These are phyloP conservation scores for Flaveria sonorensis DNA, from an alignment of 129 eudicot species.

Conservation along the genomic window DNA sequence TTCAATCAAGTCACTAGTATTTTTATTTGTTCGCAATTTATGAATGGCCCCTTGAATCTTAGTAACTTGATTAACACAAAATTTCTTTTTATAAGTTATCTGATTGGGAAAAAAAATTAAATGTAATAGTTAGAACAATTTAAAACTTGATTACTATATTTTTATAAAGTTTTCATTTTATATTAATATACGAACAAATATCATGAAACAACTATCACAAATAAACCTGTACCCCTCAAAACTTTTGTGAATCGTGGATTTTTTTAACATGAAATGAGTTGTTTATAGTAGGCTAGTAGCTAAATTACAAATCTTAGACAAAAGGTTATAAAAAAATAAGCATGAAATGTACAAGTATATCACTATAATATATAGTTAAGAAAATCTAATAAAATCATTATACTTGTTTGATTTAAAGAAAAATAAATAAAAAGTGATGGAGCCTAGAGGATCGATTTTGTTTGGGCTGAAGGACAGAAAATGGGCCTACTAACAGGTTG, in stretches of 20 bases:
- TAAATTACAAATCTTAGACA: neutral
- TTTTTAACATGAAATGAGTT: neutral
- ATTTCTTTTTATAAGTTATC: too few relatives aligned
- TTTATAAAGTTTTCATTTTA: too few relatives aligned
- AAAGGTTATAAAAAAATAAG: neutral
- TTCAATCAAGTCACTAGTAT: too few relatives aligned
- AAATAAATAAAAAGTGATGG: neutral
- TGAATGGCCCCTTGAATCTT: too few relatives aligned
- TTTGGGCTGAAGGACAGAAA: slow-evolving; percentile 26
- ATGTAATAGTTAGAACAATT: too few relatives aligned
- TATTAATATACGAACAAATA: neutral
- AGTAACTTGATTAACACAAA: too few relatives aligned
- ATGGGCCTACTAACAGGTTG: slow-evolving; percentile 25
- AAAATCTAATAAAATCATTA: neutral
- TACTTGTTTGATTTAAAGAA: neutral
- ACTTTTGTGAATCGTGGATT: neutral
- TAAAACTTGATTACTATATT: too few relatives aligned
- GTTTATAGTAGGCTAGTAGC: neutral
- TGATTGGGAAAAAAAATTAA: too few relatives aligned
- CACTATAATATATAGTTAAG: neutral
- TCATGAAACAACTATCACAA: neutral
- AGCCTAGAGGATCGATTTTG: neutral
- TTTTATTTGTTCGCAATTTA: too few relatives aligned
- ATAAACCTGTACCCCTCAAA: neutral
- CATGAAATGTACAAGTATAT: neutral